Evolutionary conservation across 306 rosid genomes (phyloP).

Genomic region (Quercus aquifolioides): DNA sequence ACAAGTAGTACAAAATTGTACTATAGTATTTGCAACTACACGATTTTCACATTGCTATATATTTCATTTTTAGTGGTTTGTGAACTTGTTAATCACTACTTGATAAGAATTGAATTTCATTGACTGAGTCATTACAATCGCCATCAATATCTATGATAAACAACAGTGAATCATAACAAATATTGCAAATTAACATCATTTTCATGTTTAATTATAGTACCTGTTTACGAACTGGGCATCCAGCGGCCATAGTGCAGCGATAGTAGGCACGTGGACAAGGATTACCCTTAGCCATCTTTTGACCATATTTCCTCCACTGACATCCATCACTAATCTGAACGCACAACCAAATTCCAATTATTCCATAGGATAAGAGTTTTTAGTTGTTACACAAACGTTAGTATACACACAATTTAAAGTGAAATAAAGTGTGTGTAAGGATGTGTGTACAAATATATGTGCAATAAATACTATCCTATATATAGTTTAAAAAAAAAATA

Average conservation of each 20-base stretch:
- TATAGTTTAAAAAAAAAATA: no score
- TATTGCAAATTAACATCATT: no score
- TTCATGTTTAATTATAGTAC: neutral
- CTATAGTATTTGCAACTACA: no score
- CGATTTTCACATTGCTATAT: no score
- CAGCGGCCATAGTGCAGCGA: conserved; percentile 67
- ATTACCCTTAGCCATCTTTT: conserved; percentile 64
- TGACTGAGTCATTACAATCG: neutral
- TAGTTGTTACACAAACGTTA: no score
- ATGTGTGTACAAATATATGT: no score
- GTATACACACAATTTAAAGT: no score
- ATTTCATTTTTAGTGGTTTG: neutral
- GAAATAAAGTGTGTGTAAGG: no score
- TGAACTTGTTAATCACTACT: neutral
- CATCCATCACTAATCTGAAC: conserved; percentile 61
- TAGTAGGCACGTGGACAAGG: conserved; percentile 79
- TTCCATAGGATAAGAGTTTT: no score
- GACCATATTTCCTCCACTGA: conserved; percentile 86
- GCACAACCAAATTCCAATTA: neutral
- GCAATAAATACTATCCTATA: no score
- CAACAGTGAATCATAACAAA: no score
- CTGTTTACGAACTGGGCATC: conserved; percentile 65
- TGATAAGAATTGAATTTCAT: neutral
- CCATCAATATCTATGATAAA: neutral
- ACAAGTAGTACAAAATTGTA: neutral